These are phyloP conservation scores for Francoa sonchifolia DNA, from an alignment of 441 rosid genomes.

Conservation along the genomic window DNA sequence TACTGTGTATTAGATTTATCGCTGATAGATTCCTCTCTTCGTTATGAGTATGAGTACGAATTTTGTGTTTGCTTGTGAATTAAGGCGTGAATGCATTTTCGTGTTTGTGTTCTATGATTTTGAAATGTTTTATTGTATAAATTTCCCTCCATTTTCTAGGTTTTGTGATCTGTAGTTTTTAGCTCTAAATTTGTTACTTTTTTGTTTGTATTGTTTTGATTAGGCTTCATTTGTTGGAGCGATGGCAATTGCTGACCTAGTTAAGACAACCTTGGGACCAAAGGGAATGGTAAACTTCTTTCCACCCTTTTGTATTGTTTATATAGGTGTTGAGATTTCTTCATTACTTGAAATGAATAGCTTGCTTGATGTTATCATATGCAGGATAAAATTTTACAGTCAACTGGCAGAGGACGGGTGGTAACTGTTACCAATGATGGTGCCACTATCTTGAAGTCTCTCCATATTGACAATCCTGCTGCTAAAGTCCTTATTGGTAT, in stretches of 20 bases:
- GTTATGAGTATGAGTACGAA: no score
- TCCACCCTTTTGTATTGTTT: neutral
- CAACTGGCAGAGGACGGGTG: constrained; percentile 71
- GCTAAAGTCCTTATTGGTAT: constrained; percentile 96
- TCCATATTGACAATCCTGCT: constrained; percentile 89
- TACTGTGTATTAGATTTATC: neutral
- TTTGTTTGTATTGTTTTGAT: neutral
- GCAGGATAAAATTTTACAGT: constrained; percentile 94
- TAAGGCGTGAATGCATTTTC: no score
- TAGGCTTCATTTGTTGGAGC: constrained; percentile 95
- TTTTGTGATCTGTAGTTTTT: neutral
- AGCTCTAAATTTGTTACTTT: neutral
- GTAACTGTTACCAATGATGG: constrained; percentile 96
- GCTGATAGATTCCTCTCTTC: neutral
- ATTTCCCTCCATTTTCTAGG: neutral
- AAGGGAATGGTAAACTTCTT: constrained; percentile 76
- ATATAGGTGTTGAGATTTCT: no score
- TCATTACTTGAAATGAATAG: no score
- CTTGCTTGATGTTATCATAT: no score
- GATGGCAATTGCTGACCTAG: constrained; percentile 81
- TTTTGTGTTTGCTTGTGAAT: no score
- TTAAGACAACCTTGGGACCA: constrained; percentile 93
- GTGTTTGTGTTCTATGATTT: no score
- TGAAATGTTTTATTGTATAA: no score
- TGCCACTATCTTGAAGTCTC: constrained; percentile 88